Evolutionary conservation across 2,329 filamentous ascomycete genomes (phyloP).

Genomic region (Colletotrichum sp.): DNA sequence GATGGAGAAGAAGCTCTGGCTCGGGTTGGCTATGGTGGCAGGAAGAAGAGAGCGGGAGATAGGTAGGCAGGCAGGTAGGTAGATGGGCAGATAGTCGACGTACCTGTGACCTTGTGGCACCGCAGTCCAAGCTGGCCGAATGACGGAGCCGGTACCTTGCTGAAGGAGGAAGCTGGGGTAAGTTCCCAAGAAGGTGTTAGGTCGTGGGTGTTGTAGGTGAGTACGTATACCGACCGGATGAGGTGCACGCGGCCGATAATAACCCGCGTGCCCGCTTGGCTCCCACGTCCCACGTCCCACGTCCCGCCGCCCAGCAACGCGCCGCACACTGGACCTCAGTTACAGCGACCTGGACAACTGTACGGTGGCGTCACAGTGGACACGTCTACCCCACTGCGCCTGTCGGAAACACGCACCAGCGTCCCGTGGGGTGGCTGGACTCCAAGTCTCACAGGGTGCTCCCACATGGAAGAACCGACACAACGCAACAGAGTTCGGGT

Average conservation of each 20-base stretch:
- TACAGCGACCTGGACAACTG: not conserved
- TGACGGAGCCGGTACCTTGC: not conserved
- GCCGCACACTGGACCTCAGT: not conserved
- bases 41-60: not conserved
- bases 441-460: not conserved
- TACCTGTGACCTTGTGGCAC: not conserved
- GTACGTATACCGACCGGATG: not conserved
- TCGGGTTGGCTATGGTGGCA: not conserved
- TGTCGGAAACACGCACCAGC: constrained; percentile 14
- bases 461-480: not conserved
- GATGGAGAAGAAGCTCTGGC: constrained; percentile 12
- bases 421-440: constrained; percentile 14
- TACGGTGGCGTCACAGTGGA: constrained; percentile 12
- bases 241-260: constrained; percentile 12
- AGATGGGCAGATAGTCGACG: not conserved
- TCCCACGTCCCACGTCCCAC: not conserved
- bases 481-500: not conserved
- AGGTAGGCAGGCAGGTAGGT: not conserved
- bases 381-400: constrained; percentile 3
- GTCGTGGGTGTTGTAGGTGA: not conserved
- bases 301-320: constrained; percentile 3
- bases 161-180: not conserved
- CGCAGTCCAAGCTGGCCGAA: not conserved
- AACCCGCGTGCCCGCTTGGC: not conserved
- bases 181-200: not conserved